These are phyloP conservation scores for Chaetomium globosum DNA, from an alignment of 2,329 filamentous ascomycete species.

Conservation along the genomic window DNA sequence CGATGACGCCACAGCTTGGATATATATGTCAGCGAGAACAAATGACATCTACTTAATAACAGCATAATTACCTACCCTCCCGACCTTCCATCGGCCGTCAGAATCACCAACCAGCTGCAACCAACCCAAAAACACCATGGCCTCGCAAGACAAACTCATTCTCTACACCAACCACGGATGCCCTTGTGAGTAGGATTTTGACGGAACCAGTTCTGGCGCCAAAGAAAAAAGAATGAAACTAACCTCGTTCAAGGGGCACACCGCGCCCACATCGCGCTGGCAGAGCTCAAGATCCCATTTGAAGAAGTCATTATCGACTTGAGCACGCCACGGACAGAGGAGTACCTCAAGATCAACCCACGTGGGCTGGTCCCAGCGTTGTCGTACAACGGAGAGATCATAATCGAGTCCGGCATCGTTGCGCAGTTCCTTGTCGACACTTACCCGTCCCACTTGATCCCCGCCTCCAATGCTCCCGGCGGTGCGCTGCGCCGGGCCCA, in stretches of 20 bases:
- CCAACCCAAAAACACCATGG: constrained; percentile 33
- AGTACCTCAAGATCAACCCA: constrained; percentile 78
- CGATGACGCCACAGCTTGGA: constrained; percentile 34
- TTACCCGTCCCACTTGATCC: constrained; percentile 68
- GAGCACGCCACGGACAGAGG: constrained; percentile 65
- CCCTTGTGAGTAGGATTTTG: constrained; percentile 54
- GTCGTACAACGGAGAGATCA: constrained; percentile 65
- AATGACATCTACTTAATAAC: constrained; percentile 4
- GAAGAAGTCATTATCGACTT: constrained; percentile 76
- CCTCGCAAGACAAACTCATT: constrained; percentile 54
- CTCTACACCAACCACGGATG: constrained; percentile 72
- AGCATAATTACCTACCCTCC: not conserved
- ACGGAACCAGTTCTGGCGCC: not conserved
- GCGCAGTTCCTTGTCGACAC: constrained; percentile 70
- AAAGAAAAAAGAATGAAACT: not conserved
- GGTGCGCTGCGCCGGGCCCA: constrained; percentile 66
- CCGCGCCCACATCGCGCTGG: constrained; percentile 71
- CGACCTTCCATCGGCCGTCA: not conserved
- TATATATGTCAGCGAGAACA: constrained; percentile 18
- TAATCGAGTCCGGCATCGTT: constrained; percentile 76
- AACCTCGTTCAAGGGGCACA: constrained; percentile 58
- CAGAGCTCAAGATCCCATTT: constrained; percentile 66
- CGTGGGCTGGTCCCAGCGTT: constrained; percentile 75
- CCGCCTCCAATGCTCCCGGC: constrained; percentile 54
- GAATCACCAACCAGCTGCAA: not conserved